Conservation (phyloP, 495 filamentous ascomycete species). For the Aspergillus bertholletiae region DNA sequence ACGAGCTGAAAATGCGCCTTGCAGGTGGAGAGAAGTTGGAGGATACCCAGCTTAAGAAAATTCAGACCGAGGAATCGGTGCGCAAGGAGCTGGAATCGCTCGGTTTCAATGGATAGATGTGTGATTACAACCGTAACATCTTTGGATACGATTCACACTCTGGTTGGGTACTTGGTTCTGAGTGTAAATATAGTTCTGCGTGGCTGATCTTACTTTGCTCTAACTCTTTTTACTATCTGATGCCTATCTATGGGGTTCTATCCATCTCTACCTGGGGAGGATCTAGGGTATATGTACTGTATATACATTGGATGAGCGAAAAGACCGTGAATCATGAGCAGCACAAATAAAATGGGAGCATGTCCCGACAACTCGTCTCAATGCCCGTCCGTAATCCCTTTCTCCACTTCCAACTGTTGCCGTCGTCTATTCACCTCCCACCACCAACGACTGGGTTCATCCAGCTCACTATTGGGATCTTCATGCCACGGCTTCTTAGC, state of each 20-base stretch:
- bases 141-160: not conserved
- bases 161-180: not conserved
- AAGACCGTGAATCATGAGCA: not conserved
- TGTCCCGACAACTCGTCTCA: not conserved
- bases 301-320: conserved; percentile 5
- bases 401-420: conserved; percentile 41
- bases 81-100: conserved; percentile 73
- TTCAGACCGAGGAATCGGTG: conserved; percentile 78
- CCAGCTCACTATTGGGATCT: conserved; percentile 19
- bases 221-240: not conserved
- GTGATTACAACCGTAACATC: not conserved
- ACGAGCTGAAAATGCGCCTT: conserved; percentile 93
- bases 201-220: conserved; percentile 3
- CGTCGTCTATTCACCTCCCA: conserved; percentile 54
- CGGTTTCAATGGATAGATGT: conserved; percentile 45
- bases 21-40: conserved; percentile 94
- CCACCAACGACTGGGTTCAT: conserved; percentile 62
- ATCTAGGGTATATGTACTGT: conserved; percentile 3
- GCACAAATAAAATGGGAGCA: not conserved
- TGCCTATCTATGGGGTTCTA: not conserved
- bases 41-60: conserved; percentile 98
- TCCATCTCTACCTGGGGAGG: not conserved
- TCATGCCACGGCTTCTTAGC: conserved; percentile 81
- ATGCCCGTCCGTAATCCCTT: conserved; percentile 23
- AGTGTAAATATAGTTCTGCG: conserved; percentile 7